Evolutionary conservation across 345 rosid species (phyloP).

Genomic region (Populus davidiana): DNA sequence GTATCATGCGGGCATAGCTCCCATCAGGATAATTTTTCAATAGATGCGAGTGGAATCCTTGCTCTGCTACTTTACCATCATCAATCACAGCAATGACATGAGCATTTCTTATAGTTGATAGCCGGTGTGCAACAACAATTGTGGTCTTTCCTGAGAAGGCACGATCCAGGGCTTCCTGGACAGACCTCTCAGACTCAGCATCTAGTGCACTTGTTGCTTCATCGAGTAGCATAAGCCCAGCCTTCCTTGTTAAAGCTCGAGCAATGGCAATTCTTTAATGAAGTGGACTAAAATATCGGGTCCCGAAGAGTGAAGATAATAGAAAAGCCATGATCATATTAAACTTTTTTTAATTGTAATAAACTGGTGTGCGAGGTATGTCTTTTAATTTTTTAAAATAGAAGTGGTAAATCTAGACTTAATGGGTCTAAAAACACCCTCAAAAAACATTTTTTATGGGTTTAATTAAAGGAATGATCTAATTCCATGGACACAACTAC

Average conservation of each 20-base stretch:
- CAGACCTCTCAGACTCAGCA: constrained; percentile 87
- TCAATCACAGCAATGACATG: constrained; percentile 83
- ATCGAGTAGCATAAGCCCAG: constrained; percentile 84
- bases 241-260: constrained; percentile 74
- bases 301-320: too few species aligned
- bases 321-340: too few species aligned
- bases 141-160: constrained; percentile 92
- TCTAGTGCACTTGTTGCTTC: constrained; percentile 98
- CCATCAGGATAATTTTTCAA: constrained; percentile 84
- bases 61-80: constrained; percentile 91
- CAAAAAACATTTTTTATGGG: too few species aligned
- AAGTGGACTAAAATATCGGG: too few species aligned
- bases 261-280: constrained; percentile 48
- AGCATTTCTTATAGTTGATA: constrained; percentile 86
- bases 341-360: too few species aligned
- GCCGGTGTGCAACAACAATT: constrained; percentile 81
- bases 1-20: constrained; percentile 84
- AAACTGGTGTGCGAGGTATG: too few species aligned
- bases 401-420: too few species aligned
- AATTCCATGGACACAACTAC: too few species aligned
- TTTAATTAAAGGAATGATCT: too few species aligned
- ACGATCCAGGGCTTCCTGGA: constrained; percentile 89
- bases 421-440: too few species aligned
- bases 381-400: too few species aligned
- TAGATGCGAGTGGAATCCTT: constrained; percentile 85